phyloP scores from a whole-genome alignment of 306 rosid species.

The Rubus parviflorus region DNA sequence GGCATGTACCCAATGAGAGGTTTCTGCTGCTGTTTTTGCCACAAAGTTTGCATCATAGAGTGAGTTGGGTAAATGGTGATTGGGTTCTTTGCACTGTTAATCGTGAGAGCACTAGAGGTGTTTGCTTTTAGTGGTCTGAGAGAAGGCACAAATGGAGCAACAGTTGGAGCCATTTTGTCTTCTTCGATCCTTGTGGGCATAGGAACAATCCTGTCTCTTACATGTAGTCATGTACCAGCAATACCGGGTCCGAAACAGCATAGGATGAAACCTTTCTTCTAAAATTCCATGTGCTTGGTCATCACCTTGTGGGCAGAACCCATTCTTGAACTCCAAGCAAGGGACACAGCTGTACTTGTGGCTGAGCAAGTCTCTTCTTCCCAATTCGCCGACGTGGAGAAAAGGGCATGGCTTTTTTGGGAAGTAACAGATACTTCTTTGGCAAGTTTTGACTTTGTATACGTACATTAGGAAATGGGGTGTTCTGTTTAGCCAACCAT shows the following conservation, averaged over 20 bases:
- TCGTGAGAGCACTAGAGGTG: neutral
- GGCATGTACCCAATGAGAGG: slow-evolving; percentile 4
- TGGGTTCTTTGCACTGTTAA: neutral
- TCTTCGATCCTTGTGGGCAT: slow-evolving; percentile 13
- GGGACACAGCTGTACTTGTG: neutral
- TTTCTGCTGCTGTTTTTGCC: neutral
- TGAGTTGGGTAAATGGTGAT: neutral
- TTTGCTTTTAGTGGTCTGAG: neutral
- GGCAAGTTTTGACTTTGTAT: neutral
- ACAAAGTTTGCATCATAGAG: slow-evolving; percentile 5
- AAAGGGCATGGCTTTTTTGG: slow-evolving; percentile 10
- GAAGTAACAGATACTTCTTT: neutral
- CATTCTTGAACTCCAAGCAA: neutral
- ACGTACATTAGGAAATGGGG: neutral
- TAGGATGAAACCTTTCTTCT: slow-evolving; percentile 1
- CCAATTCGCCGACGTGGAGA: neutral
- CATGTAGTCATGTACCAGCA: slow-evolving; percentile 5
- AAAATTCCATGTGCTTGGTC: neutral
- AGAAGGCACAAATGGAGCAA: neutral
- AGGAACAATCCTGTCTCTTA: slow-evolving; percentile 8
- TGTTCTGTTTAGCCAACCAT: slow-evolving; percentile 4
- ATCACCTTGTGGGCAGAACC: neutral
- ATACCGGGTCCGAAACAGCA: slow-evolving; percentile 2
- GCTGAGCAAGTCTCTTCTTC: slow-evolving; percentile 1
- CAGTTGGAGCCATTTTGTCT: neutral